A percentile compares a stretch with the other conserved stretches of the same genome.
These are phyloP conservation scores for Eucalyptus pumila DNA, from an alignment of 345 rosid species.

Conservation along the genomic window DNA sequence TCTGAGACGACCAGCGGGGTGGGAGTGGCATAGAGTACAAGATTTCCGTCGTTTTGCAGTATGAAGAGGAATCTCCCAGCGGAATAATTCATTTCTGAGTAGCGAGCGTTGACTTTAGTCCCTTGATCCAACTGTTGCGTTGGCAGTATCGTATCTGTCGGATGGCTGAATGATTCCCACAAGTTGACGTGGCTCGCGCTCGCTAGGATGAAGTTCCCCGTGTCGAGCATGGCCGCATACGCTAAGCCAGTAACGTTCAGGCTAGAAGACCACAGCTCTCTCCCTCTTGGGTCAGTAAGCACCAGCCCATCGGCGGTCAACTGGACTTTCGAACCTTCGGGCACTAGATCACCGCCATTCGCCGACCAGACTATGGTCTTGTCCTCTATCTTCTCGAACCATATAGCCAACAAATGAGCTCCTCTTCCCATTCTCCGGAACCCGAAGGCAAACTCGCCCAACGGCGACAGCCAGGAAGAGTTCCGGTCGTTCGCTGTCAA, in stretches of 20 bases:
- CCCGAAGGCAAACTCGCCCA: neutral
- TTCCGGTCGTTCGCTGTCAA: neutral
- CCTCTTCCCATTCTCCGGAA: neutral
- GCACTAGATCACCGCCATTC: neutral
- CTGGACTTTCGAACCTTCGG: neutral
- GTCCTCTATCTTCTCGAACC: neutral
- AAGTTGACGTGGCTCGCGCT: neutral
- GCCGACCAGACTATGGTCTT: neutral
- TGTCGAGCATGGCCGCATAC: neutral
- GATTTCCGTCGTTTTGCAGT: neutral
- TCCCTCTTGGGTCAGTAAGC: neutral
- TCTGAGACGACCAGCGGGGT: accelerated
- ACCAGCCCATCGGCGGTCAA: neutral
- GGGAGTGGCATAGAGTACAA: neutral
- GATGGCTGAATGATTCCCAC: neutral
- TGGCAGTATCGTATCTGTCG: neutral
- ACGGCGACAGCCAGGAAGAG: neutral
- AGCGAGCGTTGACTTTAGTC: neutral
- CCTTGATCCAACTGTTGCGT: neutral
- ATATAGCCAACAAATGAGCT: neutral
- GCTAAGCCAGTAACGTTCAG: neutral
- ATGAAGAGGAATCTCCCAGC: neutral
- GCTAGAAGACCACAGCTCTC: neutral
- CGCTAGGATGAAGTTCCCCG: neutral
- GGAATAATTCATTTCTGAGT: neutral